Base-by-base conservation (phyloP, 495 filamentous ascomycete genomes). In the Podospora pseudocomata region DNA sequence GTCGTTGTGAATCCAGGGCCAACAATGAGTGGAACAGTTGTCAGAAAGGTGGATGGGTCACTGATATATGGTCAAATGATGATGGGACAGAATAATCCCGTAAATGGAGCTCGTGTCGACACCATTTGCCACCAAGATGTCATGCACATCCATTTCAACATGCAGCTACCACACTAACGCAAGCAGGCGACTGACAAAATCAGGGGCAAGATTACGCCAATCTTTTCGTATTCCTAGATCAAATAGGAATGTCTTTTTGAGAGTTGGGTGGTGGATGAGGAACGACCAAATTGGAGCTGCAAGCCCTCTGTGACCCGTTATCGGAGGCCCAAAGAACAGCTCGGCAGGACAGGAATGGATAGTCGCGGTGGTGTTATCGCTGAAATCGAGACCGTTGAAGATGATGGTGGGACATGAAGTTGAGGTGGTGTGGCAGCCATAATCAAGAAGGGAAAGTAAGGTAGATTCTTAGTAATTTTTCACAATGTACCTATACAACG, bases 41-140 rank as follows among this genome's bases (percentile, higher is more conserved):
- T 39, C 0, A 80, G 82, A 68, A 90, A 89, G 1, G 69, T 80
- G 0, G 79, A 77, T 3, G 82, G 79, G 63, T 90, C 82, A 13
- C 87, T 88, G 9, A 78, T 79, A 78, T 79, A 71, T 90, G 89
- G 70, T 90, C 88, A 68, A 85, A 72, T 91, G 89, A 63, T 75
- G 74, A 67, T 89, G 86, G 32, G 83, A 86, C 83, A 85, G 87
- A 59, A 90, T 80, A 44, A 90, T 79, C 15, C 78, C 84, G n/a
- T 87, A 82, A 59, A 91, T 84, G 26, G 73, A 73, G 13, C 71
- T 72, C 0, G 78, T 72, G 26, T 84, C 75, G 11, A 86, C 71
- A 6, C 80, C 83, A 59, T 82, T 68, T 16, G 82, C 81, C 5
- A 79, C 65, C 1, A 89, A 71, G 49, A 86, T 81, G 19, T 87